phyloP scores from a whole-genome alignment of 768 basidiomycete species.

The Auriscalpium microsporum region DNA sequence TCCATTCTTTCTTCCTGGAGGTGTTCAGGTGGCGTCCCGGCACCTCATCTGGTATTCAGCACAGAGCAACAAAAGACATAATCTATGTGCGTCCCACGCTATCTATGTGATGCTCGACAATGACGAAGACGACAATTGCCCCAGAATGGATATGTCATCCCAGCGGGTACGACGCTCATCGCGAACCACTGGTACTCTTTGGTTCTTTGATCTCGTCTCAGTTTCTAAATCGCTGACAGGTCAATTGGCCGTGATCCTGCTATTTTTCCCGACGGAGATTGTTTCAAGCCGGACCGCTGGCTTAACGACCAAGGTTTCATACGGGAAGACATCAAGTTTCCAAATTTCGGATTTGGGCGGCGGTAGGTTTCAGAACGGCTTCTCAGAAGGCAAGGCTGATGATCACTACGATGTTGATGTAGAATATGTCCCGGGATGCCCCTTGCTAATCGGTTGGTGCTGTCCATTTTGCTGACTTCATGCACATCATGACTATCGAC shows the following conservation, averaged over 20 bases:
- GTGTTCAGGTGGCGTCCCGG: conserved; percentile 35
- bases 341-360: conserved; percentile 30
- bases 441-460: not conserved
- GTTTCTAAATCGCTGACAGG: conserved; percentile 11
- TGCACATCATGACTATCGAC: conserved; percentile 47
- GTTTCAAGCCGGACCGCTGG: conserved; percentile 27
- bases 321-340: conserved; percentile 22
- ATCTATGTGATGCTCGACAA: too few relatives aligned
- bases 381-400: too few relatives aligned
- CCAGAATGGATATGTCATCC: conserved; percentile 31
- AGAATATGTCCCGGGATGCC: not conserved
- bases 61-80: conserved; percentile 57
- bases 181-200: conserved; percentile 29
- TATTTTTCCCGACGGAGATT: conserved; percentile 24
- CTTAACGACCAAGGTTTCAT: conserved; percentile 22
- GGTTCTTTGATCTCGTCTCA: not conserved
- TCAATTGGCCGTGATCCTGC: conserved; percentile 26
- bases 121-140: not conserved
- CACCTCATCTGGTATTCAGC: conserved; percentile 28
- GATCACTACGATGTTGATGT: too few relatives aligned
- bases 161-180: conserved; percentile 29
- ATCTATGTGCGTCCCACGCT: conserved; percentile 35
- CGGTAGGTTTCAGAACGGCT: conserved; percentile 13
- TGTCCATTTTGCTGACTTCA: not conserved
- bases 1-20: conserved; percentile 35